These are phyloP conservation scores for Giardia muris DNA, from an alignment of 208 protist species.

Conservation along the genomic window DNA sequence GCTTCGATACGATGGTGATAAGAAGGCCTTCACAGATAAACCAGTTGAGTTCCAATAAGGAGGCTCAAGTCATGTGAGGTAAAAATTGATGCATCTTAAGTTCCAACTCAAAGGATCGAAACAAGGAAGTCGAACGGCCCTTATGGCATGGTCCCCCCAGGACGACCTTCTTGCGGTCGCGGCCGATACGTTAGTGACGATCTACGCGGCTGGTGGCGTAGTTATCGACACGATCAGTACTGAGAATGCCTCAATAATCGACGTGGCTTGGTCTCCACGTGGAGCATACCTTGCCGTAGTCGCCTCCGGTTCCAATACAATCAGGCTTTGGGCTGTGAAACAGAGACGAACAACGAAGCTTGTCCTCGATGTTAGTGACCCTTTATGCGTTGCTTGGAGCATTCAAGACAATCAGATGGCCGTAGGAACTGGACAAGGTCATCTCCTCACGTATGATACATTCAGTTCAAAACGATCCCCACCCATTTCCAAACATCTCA, in stretches of 20 bases:
- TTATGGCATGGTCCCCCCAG: not conserved
- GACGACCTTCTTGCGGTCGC: conserved; percentile 26
- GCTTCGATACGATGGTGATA: no score
- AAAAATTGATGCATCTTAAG: conserved; percentile 30
- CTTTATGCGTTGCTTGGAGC: not conserved
- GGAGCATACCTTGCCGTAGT: not conserved
- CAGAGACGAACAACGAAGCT: not conserved
- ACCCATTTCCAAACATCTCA: not conserved
- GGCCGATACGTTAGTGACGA: not conserved
- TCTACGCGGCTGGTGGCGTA: not conserved
- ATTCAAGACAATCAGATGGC: not conserved
- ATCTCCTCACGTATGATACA: conserved; percentile 15
- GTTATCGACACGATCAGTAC: not conserved
- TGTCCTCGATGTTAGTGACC: not conserved
- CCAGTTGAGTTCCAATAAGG: no score
- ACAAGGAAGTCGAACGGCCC: not conserved
- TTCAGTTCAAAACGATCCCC: not conserved
- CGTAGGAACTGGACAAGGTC: not conserved
- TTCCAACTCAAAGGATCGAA: not conserved
- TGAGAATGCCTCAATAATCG: not conserved
- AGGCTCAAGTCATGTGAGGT: no score
- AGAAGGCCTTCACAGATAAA: no score
- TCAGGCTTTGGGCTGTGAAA: not conserved
- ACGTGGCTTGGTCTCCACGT: not conserved
- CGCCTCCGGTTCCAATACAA: not conserved